Base-by-base conservation (phyloP, 2,329 filamentous ascomycete genomes). In the Elsinoe australis region DNA sequence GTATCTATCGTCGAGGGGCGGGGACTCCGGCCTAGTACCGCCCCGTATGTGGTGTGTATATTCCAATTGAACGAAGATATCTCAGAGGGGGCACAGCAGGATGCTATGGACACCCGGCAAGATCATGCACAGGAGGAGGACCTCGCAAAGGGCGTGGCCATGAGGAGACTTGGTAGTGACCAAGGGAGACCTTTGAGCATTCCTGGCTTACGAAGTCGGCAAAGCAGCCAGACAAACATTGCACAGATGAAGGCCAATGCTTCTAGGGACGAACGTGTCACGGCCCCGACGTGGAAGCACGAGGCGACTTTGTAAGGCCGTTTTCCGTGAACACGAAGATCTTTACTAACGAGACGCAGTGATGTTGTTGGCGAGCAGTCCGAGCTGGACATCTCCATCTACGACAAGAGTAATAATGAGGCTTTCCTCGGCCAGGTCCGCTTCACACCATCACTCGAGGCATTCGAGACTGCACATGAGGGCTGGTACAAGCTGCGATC, bases 21-120 rank as follows among this genome's bases (percentile, higher is more conserved):
- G 59, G 87, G 86, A 7, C 69, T 98, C 46, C 78, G 84, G 52
- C 86, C 82, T 50, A 87, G 87, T 61, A 80, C 82, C 51, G 87
- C 95, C 59, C 92, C 92, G 1, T 98, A 98, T 60, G 87, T 95
- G 46, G 88, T 98, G 8, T 94, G 86, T 51, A 89, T 95, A 19
- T 98, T 96, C 61, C 92, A 98, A 65, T 85, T 87, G 64, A 95
- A 90, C 61, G 92, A 98, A 65, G 83, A 94, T 58, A 95, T 98
- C 49, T 96, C 92, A 1, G 83, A 86, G 49, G 87, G 87, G 2
- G 86, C 89, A 9, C 79, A 82, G 55, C 72, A 71, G 48, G 75
- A 79, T 50, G 76, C 76, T 28, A 72, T 73, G 48, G 62, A 64
- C 39, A 51, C 48, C 12, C 38, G 54, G 45, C 36, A 46, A 38